Base-by-base conservation (phyloP, 371 early-diverging fungal species). In the Polyrhizophydium stewartii region DNA sequence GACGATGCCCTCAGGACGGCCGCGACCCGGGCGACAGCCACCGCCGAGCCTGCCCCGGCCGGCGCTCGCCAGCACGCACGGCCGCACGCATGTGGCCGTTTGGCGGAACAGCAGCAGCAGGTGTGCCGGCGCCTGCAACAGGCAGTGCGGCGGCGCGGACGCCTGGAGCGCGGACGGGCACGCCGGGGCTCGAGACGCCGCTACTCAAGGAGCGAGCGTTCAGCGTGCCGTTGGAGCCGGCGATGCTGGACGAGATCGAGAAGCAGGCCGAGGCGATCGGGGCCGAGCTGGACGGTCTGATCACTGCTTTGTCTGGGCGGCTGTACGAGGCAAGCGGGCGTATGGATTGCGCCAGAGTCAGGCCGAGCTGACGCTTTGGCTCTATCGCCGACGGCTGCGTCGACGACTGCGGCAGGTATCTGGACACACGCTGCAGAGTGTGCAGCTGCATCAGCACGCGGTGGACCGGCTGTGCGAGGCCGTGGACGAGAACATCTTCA, bases 241-340 rank as follows among this genome's bases (percentile, higher is more conserved):
- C 21, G 21, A 3, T 53, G 53, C 53, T 53, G 35, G 53, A 53
- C 30, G 53, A 53, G 53, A 25, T 53, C 25, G 53, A 53, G 53
- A 3, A 5, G 16, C 53, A 53, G 35, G 53, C 53, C 32, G 32
- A 53, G 35, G 7, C 53, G 53, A 53, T 53, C 3, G 53, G 53
- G 9, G 16, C 30, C n/a, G 53, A 53, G 35, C 53, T 53, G 3
- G 53, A 6, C 10, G 10, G 7, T 5, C 53, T 53, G 25, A n/a
- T 53, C 35, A 35, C n/a, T n/a, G n/a, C n/a, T n/a, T n/a, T n/a
- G n/a, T n/a, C n/a, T n/a, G n/a, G n/a, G n/a, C n/a, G n/a, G n/a
- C n/a, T n/a, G n/a, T n/a, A n/a, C n/a, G n/a, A n/a, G n/a, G n/a
- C n/a, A n/a, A n/a, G n/a, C n/a, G n/a, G n/a, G n/a, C n/a, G n/a